These are phyloP conservation scores for Carpinus viminea DNA, from an alignment of 306 rosid species.

Conservation along the genomic window DNA sequence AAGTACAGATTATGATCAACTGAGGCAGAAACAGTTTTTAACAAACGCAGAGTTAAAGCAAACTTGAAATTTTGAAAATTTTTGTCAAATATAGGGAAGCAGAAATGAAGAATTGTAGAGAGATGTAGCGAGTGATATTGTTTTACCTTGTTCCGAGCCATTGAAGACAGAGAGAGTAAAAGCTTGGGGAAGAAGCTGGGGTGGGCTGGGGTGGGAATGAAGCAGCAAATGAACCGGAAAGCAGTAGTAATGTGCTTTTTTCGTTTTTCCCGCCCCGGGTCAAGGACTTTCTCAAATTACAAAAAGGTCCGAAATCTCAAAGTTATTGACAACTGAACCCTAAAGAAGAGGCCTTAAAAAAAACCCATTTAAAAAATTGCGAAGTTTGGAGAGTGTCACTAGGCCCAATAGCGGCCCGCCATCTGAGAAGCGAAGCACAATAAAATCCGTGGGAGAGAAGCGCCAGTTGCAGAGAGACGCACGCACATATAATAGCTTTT, in stretches of 20 bases:
- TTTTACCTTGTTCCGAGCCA: constrained; percentile 78
- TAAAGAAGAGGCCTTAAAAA: not conserved
- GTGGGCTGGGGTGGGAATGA: constrained; percentile 8
- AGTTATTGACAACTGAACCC: not conserved
- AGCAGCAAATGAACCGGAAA: not conserved
- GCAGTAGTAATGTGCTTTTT: not conserved
- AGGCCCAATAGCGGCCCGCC: not conserved
- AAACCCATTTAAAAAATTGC: not conserved
- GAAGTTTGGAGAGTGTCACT: not conserved
- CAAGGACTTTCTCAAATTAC: not conserved
- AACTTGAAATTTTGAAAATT: not conserved
- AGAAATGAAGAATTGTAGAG: not conserved
- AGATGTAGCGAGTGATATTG: not conserved
- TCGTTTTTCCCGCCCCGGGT: constrained; percentile 6
- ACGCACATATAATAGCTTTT: not conserved
- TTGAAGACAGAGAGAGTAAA: constrained; percentile 22
- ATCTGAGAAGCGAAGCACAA: not conserved
- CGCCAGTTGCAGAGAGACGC: not conserved
- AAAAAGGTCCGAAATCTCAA: not conserved
- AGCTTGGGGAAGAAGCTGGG: constrained; percentile 39
- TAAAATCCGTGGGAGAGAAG: not conserved
- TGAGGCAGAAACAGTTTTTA: not conserved
- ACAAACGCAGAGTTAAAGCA: not conserved
- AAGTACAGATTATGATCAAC: not conserved
- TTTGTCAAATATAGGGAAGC: not conserved